Percentiles rank a stretch among this genome's conserved stretches.
Evolutionary conservation across 805 yeast genomes (phyloP).

Genomic region (Wilhelminamyces savonicus): DNA sequence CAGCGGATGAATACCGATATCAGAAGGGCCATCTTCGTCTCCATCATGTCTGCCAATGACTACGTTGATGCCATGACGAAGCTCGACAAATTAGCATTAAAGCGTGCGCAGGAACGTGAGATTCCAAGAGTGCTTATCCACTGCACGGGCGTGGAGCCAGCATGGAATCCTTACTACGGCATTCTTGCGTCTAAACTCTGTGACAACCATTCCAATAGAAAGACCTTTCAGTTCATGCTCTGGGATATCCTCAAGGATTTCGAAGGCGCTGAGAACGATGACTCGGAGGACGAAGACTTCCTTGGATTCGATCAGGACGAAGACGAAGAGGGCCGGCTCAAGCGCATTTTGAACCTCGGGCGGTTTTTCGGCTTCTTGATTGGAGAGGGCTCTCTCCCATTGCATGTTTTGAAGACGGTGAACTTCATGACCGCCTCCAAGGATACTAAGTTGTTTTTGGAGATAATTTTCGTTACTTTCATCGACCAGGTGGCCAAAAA

Average conservation of each 20-base stretch:
- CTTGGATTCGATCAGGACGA: slow-evolving; percentile 29
- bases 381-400: slow-evolving; percentile 64
- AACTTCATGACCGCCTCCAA: slow-evolving; percentile 65
- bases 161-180: slow-evolving; percentile 87
- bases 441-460: slow-evolving; percentile 65
- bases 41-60: slow-evolving; percentile 93
- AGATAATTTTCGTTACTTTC: slow-evolving; percentile 63
- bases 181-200: slow-evolving; percentile 72
- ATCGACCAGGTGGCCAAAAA: slow-evolving; percentile 60
- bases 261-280: slow-evolving; percentile 39
- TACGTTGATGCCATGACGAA: slow-evolving; percentile 81
- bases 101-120: slow-evolving; percentile 76
- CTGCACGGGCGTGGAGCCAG: slow-evolving; percentile 77
- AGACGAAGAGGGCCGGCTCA: slow-evolving; percentile 51
- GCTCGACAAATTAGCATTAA: slow-evolving; percentile 71
- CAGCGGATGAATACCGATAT: slow-evolving; percentile 96
- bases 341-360: slow-evolving; percentile 65
- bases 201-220: slow-evolving; percentile 65
- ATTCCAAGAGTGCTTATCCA: slow-evolving; percentile 81
- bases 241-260: slow-evolving; percentile 82
- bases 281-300: slow-evolving; percentile 37
- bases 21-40: slow-evolving; percentile 87
- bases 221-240: slow-evolving; percentile 79
- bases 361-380: slow-evolving; percentile 73
- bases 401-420: slow-evolving; percentile 67